phyloP scores from a whole-genome alignment of 148 eudicot species.

The Talinum fruticosum region DNA sequence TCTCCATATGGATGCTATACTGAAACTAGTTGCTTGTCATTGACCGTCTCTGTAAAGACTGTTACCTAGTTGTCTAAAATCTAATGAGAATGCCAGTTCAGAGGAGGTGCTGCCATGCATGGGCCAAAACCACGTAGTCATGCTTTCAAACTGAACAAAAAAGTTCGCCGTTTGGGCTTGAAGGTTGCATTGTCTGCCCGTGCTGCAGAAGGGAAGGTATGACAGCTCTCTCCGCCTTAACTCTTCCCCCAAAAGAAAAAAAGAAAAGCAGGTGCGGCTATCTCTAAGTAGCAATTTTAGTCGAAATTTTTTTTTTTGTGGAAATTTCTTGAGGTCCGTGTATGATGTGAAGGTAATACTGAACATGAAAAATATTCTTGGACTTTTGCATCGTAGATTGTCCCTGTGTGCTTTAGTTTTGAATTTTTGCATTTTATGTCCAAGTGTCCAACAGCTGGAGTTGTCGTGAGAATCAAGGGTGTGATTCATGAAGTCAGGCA shows the following conservation, averaged over 20 bases:
- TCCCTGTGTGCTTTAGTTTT: background rate
- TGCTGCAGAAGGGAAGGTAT: conserved; percentile 97
- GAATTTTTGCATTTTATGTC: background rate
- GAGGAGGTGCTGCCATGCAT: conserved; percentile 82
- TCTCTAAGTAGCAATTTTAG: background rate
- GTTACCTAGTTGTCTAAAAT: conserved; percentile 11
- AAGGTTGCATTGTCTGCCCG: conserved; percentile 93
- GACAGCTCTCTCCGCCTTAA: background rate
- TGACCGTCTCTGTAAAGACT: background rate
- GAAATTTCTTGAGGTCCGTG: background rate
- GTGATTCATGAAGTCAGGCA: background rate
- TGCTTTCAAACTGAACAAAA: conserved; percentile 84
- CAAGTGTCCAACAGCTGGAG: background rate
- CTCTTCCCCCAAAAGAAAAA: background rate
- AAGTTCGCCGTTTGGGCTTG: conserved; percentile 86
- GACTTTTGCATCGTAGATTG: background rate
- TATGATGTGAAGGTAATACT: background rate
- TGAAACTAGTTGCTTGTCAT: background rate
- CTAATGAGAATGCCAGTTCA: conserved; percentile 50
- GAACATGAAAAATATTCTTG: background rate
- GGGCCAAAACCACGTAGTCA: conserved; percentile 98
- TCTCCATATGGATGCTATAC: background rate
- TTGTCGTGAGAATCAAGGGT: background rate
- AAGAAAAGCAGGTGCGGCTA: background rate
- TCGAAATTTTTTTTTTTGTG: background rate